These are phyloP conservation scores for Nicotiana obtusifolia DNA, from an alignment of 257 asterid genomes.

Conservation along the genomic window DNA sequence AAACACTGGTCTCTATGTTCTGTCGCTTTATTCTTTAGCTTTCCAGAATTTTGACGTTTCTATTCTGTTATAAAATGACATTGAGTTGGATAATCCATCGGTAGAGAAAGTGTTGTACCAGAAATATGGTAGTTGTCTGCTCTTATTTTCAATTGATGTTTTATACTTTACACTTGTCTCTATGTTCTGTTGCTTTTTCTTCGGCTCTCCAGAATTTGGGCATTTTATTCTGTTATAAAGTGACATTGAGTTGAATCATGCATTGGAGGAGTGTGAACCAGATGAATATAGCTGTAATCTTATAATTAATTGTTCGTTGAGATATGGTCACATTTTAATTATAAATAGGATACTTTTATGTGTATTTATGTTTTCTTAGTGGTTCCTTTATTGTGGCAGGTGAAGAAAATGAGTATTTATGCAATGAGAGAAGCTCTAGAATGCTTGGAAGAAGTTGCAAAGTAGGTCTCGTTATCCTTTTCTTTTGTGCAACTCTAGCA, in stretches of 20 bases:
- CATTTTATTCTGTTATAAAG: background rate
- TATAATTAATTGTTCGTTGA: background rate
- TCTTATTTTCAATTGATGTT: too few species aligned
- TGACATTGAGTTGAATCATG: slow-evolving; percentile 2
- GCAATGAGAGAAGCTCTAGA: slow-evolving; percentile 40
- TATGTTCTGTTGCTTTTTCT: too few species aligned
- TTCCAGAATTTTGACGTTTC: background rate
- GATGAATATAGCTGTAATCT: background rate
- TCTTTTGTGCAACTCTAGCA: background rate
- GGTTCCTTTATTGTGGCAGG: slow-evolving; percentile 33
- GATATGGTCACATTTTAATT: background rate
- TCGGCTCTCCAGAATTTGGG: background rate
- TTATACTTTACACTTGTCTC: too few species aligned
- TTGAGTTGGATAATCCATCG: background rate
- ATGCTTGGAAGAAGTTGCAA: slow-evolving; percentile 16
- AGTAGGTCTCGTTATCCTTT: background rate
- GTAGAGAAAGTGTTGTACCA: background rate
- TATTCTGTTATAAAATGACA: background rate
- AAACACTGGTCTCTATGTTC: background rate
- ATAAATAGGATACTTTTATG: background rate
- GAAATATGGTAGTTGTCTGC: too few species aligned
- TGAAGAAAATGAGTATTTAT: slow-evolving; percentile 60
- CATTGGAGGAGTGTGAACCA: background rate
- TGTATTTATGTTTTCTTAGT: background rate
- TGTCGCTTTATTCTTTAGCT: background rate